phyloP scores from a whole-genome alignment of 2,329 filamentous ascomycete species.

The Aspergillus neotritici region DNA sequence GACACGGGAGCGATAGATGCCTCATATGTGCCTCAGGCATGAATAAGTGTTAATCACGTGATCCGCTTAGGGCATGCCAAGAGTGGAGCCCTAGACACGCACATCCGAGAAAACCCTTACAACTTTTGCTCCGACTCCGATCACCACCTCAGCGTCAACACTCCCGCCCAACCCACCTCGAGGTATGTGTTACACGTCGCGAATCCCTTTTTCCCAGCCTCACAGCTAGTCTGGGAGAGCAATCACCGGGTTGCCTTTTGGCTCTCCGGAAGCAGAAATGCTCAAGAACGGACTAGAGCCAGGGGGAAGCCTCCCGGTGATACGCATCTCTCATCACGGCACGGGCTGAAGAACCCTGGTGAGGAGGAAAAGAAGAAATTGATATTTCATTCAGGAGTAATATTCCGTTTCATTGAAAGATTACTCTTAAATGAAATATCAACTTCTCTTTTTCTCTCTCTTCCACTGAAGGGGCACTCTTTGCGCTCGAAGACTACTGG shows the following conservation, averaged over 20 bases:
- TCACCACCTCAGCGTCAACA: conserved; percentile 8
- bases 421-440: no score
- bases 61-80: conserved; percentile 22
- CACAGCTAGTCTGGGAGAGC: conserved; percentile 42
- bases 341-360: conserved; percentile 65
- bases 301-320: conserved; percentile 28
- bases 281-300: conserved; percentile 2
- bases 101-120: conserved; percentile 25
- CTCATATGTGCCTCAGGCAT: conserved; percentile 16
- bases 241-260: conserved; percentile 31
- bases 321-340: conserved; percentile 41
- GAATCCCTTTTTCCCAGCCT: conserved; percentile 26
- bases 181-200: conserved; percentile 36
- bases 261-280: conserved; percentile 8
- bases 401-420: no score
- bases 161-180: conserved; percentile 26
- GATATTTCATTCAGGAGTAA: no score
- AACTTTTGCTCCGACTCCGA: conserved; percentile 14
- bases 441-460: no score
- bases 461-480: conserved; percentile 54
- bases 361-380: no score
- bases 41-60: conserved; percentile 19
- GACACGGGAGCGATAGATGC: no score
- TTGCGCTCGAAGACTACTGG: conserved; percentile 59
- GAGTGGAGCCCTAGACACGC: conserved; percentile 27